phyloP scores from a whole-genome alignment of 352 stramenopile species.

The Globisporangium irregulare region DNA sequence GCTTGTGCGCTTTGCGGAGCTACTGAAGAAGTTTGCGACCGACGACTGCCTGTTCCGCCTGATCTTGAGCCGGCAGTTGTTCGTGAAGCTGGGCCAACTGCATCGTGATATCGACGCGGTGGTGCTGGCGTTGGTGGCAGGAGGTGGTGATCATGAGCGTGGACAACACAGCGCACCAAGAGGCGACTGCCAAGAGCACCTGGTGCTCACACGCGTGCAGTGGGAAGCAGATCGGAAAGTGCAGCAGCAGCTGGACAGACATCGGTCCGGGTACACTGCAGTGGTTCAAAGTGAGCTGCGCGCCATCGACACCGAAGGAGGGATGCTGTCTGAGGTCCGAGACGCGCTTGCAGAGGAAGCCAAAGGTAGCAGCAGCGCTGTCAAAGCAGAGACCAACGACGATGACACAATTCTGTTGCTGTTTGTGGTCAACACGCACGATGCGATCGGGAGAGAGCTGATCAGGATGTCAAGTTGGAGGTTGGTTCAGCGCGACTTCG shows the following conservation, averaged over 20 bases:
- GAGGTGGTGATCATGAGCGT: not conserved
- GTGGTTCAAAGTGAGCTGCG: not conserved
- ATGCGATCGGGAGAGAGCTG: not conserved
- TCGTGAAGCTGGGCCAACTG: slow-evolving; percentile 9
- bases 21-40: not conserved
- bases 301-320: not conserved
- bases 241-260: slow-evolving; percentile 7
- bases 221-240: slow-evolving; percentile 8
- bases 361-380: not conserved
- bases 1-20: not conserved
- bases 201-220: not conserved
- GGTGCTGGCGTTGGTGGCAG: not conserved
- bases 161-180: not conserved
- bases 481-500: not conserved
- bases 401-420: not conserved
- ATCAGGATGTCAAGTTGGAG: not conserved
- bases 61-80: slow-evolving; percentile 12
- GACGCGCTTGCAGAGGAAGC: not conserved
- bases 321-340: not conserved
- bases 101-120: slow-evolving; percentile 1
- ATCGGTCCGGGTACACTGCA: slow-evolving; percentile 5
- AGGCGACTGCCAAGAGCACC: not conserved
- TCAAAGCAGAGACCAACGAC: too few relatives aligned
- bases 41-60: slow-evolving; percentile 9
- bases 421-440: not conserved